Base-by-base conservation (phyloP, 257 asterid genomes). In the Nicotiana sylvestris region DNA sequence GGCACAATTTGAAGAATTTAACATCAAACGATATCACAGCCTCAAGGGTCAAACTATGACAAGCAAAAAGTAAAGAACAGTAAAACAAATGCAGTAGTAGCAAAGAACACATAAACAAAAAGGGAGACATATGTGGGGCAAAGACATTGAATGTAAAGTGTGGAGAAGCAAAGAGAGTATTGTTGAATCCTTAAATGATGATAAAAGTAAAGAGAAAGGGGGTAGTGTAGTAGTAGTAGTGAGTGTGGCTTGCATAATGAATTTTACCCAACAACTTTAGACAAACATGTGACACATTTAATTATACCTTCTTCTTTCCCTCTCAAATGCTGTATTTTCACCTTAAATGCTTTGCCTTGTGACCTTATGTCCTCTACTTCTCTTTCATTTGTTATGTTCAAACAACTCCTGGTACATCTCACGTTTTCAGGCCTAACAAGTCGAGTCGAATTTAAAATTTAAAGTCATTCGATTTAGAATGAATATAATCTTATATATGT, bases 131-230 rank as follows among this genome's bases (percentile, higher is more conserved):
- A 66, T 3, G 51, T 6, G 61, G 61, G 79, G 61, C 1, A 3
- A 72, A 46, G 0, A 25, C 6, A 72, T 46, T 49, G 13, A 72
- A 25, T 72, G 60, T 72, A 21, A 39, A 25, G 35, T 2, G 35
- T 11, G 1, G 56, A 69, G 60, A 51, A 51, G 56, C 13, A 51
- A 0, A 51, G 56, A 51, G 3, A 32, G 12, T 21, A 13, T 46
- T 46, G 37, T 72, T 72, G 79, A 72, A 72, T 25, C 61, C 61
- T 70, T 72, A 72, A 72, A 49, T 74, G 79, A 74, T 74, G 62
- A 46, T 25, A 35, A 25, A 21, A 25, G 37, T 43, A 43, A n/a
- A 69, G 77, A 68, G 77, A 68, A 0, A 18, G 18, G 53, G 39
- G 70, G 1, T 27, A 5, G 74, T 58, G 11, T 30, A 32, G 21